A percentile compares a stretch with the other conserved stretches of the same genome.
phyloP scores from a whole-genome alignment of 2,329 filamentous ascomycete genomes.

The Claviceps quebecensis region DNA sequence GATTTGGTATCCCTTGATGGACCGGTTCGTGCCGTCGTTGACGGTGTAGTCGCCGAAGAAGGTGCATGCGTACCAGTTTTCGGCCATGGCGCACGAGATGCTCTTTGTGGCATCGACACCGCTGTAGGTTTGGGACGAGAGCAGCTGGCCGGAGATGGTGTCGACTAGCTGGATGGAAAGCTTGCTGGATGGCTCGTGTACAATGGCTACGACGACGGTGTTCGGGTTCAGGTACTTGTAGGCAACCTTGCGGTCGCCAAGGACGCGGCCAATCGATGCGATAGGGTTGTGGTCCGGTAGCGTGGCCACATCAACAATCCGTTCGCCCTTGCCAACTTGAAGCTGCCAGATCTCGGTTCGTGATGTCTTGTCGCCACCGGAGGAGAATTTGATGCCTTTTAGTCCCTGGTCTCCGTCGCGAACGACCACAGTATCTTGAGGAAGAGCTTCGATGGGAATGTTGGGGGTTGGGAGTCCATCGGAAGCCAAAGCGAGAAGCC shows the following conservation, averaged over 20 bases:
- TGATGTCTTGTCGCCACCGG: constrained; percentile 25
- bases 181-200: constrained; percentile 41
- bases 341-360: constrained; percentile 59
- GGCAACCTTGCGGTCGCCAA: constrained; percentile 81
- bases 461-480: constrained; percentile 33
- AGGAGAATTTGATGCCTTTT: constrained; percentile 39
- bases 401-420: constrained; percentile 34
- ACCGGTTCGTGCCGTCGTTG: constrained; percentile 35
- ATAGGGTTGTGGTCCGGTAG: constrained; percentile 69
- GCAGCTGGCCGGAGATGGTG: constrained; percentile 67
- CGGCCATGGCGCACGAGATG: constrained; percentile 65
- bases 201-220: constrained; percentile 59
- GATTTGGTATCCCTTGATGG: constrained; percentile 72
- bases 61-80: constrained; percentile 92
- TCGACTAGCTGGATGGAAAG: constrained; percentile 72
- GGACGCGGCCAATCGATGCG: constrained; percentile 85
- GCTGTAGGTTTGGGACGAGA: constrained; percentile 56
- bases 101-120: constrained; percentile 62
- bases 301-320: constrained; percentile 52
- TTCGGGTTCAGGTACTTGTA: constrained; percentile 97
- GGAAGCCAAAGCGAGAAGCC: constrained; percentile 37
- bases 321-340: constrained; percentile 48
- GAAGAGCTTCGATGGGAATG: constrained; percentile 30
- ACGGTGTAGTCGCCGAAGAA: constrained; percentile 52
- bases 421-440: constrained; percentile 41